phyloP scores from a whole-genome alignment of 2,329 filamentous ascomycete species.

The Madurella fahalii region DNA sequence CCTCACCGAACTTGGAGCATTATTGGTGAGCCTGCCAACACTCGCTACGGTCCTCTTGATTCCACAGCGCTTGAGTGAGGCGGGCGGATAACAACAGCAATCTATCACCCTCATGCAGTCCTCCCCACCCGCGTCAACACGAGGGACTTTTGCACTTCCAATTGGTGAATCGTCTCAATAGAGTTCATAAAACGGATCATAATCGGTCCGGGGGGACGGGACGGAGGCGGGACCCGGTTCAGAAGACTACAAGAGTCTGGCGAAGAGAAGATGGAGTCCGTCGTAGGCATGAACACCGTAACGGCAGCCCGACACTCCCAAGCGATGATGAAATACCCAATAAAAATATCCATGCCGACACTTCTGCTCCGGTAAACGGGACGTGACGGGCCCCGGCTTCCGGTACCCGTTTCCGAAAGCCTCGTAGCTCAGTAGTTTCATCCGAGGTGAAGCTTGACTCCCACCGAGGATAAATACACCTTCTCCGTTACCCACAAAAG shows the following conservation, averaged over 20 bases:
- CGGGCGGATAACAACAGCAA: too few relatives aligned
- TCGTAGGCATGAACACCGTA: not conserved
- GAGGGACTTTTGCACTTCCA: too few relatives aligned
- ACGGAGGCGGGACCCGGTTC: not conserved
- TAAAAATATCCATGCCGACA: not conserved
- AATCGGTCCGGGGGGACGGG: too few relatives aligned
- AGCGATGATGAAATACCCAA: not conserved
- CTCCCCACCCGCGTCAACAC: too few relatives aligned
- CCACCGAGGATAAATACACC: not conserved
- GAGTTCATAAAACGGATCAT: too few relatives aligned
- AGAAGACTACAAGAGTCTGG: not conserved
- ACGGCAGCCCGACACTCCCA: not conserved
- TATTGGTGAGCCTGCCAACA: too few relatives aligned
- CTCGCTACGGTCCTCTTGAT: too few relatives aligned
- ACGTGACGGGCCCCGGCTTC: not conserved
- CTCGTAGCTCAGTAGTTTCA: not conserved
- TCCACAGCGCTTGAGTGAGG: too few relatives aligned
- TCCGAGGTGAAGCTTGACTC: not conserved
- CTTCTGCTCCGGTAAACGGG: not conserved
- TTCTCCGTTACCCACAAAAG: not conserved
- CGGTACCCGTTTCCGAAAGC: not conserved
- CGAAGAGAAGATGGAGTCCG: not conserved
- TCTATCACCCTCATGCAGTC: too few relatives aligned
- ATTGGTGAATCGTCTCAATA: too few relatives aligned
- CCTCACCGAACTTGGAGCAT: too few relatives aligned